phyloP scores from a whole-genome alignment of 2,329 filamentous ascomycete genomes.

The Exophiala viscosa region DNA sequence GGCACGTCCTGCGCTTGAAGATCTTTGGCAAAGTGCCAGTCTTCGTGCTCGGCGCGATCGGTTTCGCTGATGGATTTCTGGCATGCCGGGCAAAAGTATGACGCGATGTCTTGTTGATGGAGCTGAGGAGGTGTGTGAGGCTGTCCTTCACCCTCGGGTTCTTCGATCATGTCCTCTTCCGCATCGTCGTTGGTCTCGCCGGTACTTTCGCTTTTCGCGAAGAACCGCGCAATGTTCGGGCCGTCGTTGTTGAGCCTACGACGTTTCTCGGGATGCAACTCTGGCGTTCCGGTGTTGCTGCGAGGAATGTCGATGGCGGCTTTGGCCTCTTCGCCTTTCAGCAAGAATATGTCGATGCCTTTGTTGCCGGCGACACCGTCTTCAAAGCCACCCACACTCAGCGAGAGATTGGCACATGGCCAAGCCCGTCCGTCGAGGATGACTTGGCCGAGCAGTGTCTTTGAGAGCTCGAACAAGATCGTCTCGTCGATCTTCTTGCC shows the following conservation, averaged over 20 bases:
- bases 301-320: conserved; percentile 34
- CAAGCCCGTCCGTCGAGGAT: conserved; percentile 73
- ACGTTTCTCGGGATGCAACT: conserved; percentile 35
- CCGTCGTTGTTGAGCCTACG: conserved; percentile 45
- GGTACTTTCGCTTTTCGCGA: conserved; percentile 42
- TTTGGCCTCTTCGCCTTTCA: conserved; percentile 60
- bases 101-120: conserved; percentile 17
- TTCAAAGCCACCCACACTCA: conserved; percentile 89
- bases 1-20: conserved; percentile 64
- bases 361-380: conserved; percentile 79
- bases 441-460: conserved; percentile 71
- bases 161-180: conserved; percentile 2
- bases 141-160: conserved; percentile 21
- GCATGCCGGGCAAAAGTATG: conserved; percentile 63
- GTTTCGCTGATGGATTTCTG: conserved; percentile 55
- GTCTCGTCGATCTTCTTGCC: conserved; percentile 70
- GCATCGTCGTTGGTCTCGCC: conserved; percentile 31
- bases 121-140: not conserved
- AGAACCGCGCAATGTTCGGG: conserved; percentile 57
- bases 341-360: conserved; percentile 81
- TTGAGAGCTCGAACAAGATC: conserved; percentile 70
- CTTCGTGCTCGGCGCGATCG: conserved; percentile 71
- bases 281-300: conserved; percentile 21
- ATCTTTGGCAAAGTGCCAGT: conserved; percentile 93
- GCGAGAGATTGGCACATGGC: conserved; percentile 86